phyloP scores from a whole-genome alignment of 768 basidiomycete species.

The Leccinum variicolor region DNA sequence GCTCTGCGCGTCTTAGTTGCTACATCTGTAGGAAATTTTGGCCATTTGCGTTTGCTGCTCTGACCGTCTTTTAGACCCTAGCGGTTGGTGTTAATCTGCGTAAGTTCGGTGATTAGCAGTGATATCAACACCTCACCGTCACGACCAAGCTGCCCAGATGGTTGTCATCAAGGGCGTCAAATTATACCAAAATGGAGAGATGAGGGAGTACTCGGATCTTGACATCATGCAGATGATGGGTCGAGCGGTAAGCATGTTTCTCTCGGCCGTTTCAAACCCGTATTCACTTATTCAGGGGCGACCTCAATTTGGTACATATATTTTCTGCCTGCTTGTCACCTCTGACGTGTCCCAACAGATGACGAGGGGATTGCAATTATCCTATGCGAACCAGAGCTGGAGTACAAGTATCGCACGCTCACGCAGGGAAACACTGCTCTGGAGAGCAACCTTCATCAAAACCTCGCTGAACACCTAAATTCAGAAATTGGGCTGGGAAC shows the following conservation, averaged over 20 bases:
- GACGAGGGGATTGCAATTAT: slow-evolving; percentile 82
- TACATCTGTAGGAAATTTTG: slow-evolving; percentile 63
- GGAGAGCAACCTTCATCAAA: slow-evolving; percentile 81
- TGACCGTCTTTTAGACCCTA: slow-evolving; percentile 60
- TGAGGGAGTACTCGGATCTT: slow-evolving; percentile 84
- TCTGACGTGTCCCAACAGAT: slow-evolving; percentile 42
- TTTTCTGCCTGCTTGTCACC: not conserved
- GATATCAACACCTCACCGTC: not conserved
- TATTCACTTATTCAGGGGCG: slow-evolving; percentile 53
- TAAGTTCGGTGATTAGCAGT: slow-evolving; percentile 33
- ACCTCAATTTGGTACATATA: slow-evolving; percentile 75
- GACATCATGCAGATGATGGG: slow-evolving; percentile 98
- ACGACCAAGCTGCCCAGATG: slow-evolving; percentile 73
- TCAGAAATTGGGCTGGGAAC: slow-evolving; percentile 89
- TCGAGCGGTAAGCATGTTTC: slow-evolving; percentile 59
- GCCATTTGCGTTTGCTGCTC: not conserved
- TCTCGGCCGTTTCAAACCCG: not conserved
- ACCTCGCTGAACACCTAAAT: slow-evolving; percentile 88
- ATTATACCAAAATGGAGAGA: slow-evolving; percentile 64
- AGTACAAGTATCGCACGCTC: slow-evolving; percentile 67
- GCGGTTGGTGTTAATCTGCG: slow-evolving; percentile 97
- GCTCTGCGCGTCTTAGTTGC: slow-evolving; percentile 67
- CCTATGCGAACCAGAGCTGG: slow-evolving; percentile 71
- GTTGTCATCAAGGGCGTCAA: slow-evolving; percentile 93
- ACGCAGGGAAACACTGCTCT: slow-evolving; percentile 71